Conservation (phyloP, 2,329 filamentous ascomycete species). For the Venturia pyrina region DNA sequence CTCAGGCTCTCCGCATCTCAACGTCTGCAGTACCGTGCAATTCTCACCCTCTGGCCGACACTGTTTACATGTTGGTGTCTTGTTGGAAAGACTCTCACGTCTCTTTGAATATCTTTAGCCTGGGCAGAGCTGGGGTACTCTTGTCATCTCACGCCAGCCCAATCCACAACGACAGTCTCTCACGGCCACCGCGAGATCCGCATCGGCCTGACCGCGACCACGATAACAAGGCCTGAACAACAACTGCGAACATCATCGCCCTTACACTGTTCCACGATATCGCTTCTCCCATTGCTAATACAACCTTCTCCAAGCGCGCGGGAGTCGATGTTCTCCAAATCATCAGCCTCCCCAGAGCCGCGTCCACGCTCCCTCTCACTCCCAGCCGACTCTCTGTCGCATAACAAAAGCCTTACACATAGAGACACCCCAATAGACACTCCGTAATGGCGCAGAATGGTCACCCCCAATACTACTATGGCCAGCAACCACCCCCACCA, state of each 20-base stretch:
- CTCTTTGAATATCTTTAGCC: not conserved
- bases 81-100: not conserved
- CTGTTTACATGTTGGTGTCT: not conserved
- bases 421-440: not conserved
- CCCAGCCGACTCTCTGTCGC: not conserved
- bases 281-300: not conserved
- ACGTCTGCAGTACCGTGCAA: not conserved
- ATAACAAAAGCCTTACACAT: not conserved
- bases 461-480: constrained; percentile 7
- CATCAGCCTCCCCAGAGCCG: constrained; percentile 2
- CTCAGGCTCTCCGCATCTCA: not conserved
- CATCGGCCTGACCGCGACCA: not conserved
- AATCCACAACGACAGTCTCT: not conserved
- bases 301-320: not conserved
- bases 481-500: constrained; percentile 6
- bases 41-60: not conserved
- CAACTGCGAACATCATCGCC: not conserved
- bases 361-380: not conserved
- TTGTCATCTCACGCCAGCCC: not conserved
- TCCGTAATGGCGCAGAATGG: constrained; percentile 8
- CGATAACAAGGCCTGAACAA: not conserved
- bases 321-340: not conserved
- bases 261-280: not conserved
- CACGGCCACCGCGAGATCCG: not conserved
- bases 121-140: not conserved